Percentiles rank a stretch among this genome's conserved stretches.
Conservation (phyloP, 352 stramenopile genomes). For the Globisporangium recalcitrans region DNA sequence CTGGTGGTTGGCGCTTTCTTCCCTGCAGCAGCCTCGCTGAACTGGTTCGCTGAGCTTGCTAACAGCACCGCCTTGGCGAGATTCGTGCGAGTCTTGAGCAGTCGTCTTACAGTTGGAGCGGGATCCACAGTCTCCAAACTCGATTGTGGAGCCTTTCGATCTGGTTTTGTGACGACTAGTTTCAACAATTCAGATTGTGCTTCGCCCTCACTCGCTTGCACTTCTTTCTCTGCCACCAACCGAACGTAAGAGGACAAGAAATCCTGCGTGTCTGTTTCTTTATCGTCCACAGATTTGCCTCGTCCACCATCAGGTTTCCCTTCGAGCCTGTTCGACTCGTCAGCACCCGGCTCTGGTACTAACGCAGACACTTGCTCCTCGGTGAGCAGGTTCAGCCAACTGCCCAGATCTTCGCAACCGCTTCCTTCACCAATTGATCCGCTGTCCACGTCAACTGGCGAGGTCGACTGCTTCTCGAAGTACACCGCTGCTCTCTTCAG, state of each 20-base stretch:
- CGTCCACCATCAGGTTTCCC: neutral
- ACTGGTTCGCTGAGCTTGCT: neutral
- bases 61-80: neutral
- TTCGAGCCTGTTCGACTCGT: neutral
- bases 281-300: constrained; percentile 14
- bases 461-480: constrained; percentile 17
- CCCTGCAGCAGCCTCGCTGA: neutral
- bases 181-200: neutral
- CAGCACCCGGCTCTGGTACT: neutral
- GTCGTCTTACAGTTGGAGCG: neutral
- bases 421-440: neutral
- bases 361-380: constrained; percentile 40
- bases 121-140: no score
- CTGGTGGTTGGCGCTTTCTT: neutral
- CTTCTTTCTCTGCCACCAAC: constrained; percentile 22
- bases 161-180: neutral
- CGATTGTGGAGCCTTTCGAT: neutral
- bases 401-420: constrained; percentile 10
- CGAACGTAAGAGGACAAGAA: constrained; percentile 5
- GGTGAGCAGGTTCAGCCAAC: constrained; percentile 34
- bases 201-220: constrained; percentile 18
- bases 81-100: constrained; percentile 2
- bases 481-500: constrained; percentile 33
- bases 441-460: neutral
- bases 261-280: constrained; percentile 31